phyloP scores from a whole-genome alignment of 768 basidiomycete genomes.

The Boletus sp. region DNA sequence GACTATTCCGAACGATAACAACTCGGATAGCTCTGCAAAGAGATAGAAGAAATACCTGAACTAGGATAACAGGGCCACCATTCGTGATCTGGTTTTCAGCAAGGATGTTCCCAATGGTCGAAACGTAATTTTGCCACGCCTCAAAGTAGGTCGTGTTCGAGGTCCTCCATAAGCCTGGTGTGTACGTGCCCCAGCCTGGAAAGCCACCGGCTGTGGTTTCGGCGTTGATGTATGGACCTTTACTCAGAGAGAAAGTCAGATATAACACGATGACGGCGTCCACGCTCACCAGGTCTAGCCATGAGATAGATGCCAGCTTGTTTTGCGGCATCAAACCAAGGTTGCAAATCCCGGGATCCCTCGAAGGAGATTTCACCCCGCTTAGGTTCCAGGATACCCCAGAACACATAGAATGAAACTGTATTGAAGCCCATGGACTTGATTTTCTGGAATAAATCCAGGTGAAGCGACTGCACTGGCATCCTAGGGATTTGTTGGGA shows the following conservation, averaged over 20 bases:
- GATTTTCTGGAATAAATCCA: slow-evolving; percentile 60
- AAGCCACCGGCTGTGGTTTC: slow-evolving; percentile 41
- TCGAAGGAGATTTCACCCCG: slow-evolving; percentile 51
- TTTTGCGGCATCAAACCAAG: slow-evolving; percentile 30
- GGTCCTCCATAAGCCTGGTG: slow-evolving; percentile 46
- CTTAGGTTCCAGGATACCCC: slow-evolving; percentile 45
- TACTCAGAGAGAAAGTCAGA: not conserved
- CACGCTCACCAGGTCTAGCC: slow-evolving; percentile 24
- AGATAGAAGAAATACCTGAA: slow-evolving; percentile 14
- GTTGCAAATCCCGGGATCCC: slow-evolving; percentile 38
- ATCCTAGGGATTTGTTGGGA: slow-evolving; percentile 11
- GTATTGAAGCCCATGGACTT: slow-evolving; percentile 39
- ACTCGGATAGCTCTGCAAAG: slow-evolving; percentile 29
- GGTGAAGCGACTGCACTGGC: slow-evolving; percentile 36
- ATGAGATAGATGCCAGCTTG: slow-evolving; percentile 27
- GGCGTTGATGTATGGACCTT: slow-evolving; percentile 30
- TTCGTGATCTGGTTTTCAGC: slow-evolving; percentile 55
- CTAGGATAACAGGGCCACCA: slow-evolving; percentile 53
- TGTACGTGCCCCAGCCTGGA: slow-evolving; percentile 58
- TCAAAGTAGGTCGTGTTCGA: slow-evolving; percentile 43
- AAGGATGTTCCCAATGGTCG: slow-evolving; percentile 45
- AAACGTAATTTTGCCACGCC: slow-evolving; percentile 59
- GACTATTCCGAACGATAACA: slow-evolving; percentile 31
- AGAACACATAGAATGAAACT: slow-evolving; percentile 58
- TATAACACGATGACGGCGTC: not conserved